Base-by-base conservation (phyloP, 2,329 filamentous ascomycete genomes). In the Xylaria sp. region DNA sequence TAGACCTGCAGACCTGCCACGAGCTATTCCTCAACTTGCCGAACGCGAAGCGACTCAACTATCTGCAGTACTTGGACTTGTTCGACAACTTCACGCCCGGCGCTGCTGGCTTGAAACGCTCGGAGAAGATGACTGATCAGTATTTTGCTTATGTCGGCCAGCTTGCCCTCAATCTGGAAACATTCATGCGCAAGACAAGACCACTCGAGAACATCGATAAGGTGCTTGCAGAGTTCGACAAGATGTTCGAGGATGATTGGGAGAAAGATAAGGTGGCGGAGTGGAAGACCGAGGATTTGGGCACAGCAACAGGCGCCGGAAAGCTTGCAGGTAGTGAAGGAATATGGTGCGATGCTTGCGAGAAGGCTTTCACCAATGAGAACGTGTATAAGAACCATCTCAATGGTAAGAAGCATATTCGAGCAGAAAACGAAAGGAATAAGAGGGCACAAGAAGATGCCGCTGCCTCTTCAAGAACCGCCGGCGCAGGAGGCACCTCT, bases 331-430 rank as follows among this genome's bases (percentile, higher is more conserved):
- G 70, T 70, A 79, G 69, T 0, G 87, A 91, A 55, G 90, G 89
- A 0, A 82, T 92, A 13, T 97, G 90, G 89, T 99, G 94, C 70
- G 81, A 88, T 4, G 92, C 92, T 63, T 99, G 94, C 72, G 89
- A 94, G 71, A 97, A 92, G 76, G 91, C 93, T 61, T 99, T 97
- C 77, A 92, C 90, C 70, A 97, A 97, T 69, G 86, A 94, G 66
- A 96, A 96, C 63, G 91, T 97, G 52, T 96, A 96, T 79, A 92
- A 92, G 68, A 87, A 85, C 44, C 94, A 99, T 73, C 76, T 99
- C 62, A 88, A 79, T 0, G 93, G 93, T 48, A 93, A 96, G 76
- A 99, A 97, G 73, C 94, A 99, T 73, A 84, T 93, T 73, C 91
- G 91, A 68, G 90, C 90, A 0, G 90, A 89, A 0, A 86, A 91